Percentiles rank a stretch among this genome's conserved stretches.
phyloP scores from a whole-genome alignment of 108 stramenopile genomes.

The Epithemia pelagica region DNA sequence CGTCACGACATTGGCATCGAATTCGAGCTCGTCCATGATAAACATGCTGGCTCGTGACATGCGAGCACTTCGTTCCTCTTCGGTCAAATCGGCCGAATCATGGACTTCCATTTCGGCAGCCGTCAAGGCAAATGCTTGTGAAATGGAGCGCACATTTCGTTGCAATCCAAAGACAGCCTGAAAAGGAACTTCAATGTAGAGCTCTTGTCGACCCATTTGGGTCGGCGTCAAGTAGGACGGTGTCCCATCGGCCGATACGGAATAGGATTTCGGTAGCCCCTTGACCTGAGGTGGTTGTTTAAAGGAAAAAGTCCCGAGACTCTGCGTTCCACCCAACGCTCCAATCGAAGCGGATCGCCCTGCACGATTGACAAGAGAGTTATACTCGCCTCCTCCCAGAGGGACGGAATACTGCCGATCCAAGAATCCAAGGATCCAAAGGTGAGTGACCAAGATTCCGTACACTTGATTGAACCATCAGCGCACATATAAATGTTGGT shows the following conservation, averaged over 20 bases:
- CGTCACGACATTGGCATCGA: slow-evolving; percentile 71
- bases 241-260: slow-evolving; percentile 51
- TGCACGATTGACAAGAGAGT: slow-evolving; percentile 9
- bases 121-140: slow-evolving; percentile 63
- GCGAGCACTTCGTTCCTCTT: slow-evolving; percentile 38
- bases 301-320: slow-evolving; percentile 38
- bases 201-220: slow-evolving; percentile 73
- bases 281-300: slow-evolving; percentile 21
- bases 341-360: slow-evolving; percentile 31
- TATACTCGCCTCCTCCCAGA: background rate
- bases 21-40: slow-evolving; percentile 79
- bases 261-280: slow-evolving; percentile 54
- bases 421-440: too few species aligned
- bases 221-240: slow-evolving; percentile 55
- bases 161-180: slow-evolving; percentile 78
- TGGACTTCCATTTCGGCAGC: slow-evolving; percentile 72
- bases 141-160: slow-evolving; percentile 49
- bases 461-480: too few species aligned
- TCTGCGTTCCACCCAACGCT: slow-evolving; percentile 35
- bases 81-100: slow-evolving; percentile 15
- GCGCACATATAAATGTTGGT: too few species aligned
- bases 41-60: slow-evolving; percentile 55
- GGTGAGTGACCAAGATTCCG: too few species aligned
- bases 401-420: background rate
- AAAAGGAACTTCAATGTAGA: slow-evolving; percentile 79